Base-by-base conservation (phyloP, 2,329 filamentous ascomycete species). In the Blastomyces emzantsi region DNA sequence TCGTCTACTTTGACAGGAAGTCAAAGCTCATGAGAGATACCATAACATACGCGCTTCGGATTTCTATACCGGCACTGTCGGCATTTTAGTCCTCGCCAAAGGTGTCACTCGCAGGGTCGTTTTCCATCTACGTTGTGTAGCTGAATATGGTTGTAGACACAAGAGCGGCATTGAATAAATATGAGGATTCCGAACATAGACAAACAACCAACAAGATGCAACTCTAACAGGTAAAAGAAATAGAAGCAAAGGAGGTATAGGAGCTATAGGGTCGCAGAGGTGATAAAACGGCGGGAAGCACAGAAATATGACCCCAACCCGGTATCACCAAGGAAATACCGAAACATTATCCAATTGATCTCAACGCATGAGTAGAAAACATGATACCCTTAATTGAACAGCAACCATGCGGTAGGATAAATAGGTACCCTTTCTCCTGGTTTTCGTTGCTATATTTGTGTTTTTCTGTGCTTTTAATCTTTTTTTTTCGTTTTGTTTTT, bases 201-300 rank as follows among this genome's bases (percentile, higher is more conserved):
- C 30, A 47, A 49, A 60, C 56, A 33, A 49, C 36, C 55, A 28
- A 60, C 57, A 60, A 60, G 57, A 60, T 22, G 25, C 19, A 60
- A 36, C 43, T 36, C 57, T 36, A 60, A 60, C 41, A 60, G 39
- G 25, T 22, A 59, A 59, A 49, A n/a, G 57, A 60, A 60, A 60
- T 43, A 60, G 43, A 45, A 54, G 22, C 15, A 47, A 61, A 52
- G n/a, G 51, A 22, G 45, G 59, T 17, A 25, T 33, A 54, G 47
- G 8, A 19, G 19, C 19, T 17, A 25, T 33, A 54, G 47, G 8
- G 33, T 19, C 19, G 25, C 17, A 15, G 51, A 54, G 25, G 28
- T 51, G 28, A 52, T 17, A 9, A 33, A 25, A 28, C 15, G 51
- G 60, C 11, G 9, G 60, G 39, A 28, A 25, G 25, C 30, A 30